Evolutionary conservation across 257 asterid species (phyloP), one percentile per base, ranked within the genome.

Genomic region (Jacaranda copaia): DNA sequence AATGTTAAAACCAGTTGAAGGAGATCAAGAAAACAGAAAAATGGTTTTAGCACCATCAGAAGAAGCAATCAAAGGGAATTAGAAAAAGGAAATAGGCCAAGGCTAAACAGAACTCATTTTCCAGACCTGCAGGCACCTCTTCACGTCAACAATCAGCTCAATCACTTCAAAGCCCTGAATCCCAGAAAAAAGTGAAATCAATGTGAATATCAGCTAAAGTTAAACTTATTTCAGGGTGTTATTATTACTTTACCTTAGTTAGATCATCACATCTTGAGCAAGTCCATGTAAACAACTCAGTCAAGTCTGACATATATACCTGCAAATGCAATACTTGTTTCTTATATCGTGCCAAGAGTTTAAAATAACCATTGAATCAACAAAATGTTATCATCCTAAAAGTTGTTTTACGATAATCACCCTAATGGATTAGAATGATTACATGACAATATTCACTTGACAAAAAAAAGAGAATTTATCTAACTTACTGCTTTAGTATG

Each of bases 141-240:
- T 87, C 63, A 96, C 96, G 60, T 96, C 99, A 70, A 96, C 96
- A 80, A 96, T 84, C 79, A 96, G 84, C 85, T 90, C 99, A 64
- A 92, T 85, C 69, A 96, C 84, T 85, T 96, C 97, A 86, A 96
- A 96, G 42, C 92, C 99, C 99, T 96, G 96, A 68, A 81, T 74
- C 49, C 77, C 78, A 63, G 60, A 35, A 62, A 39, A 64, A 62
- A 48, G 61, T 35, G 20, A 69, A 67, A n/a, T 69, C 45, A 64
- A 81, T 78, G 52, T 71, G 69, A 71, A 66, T 71, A 72, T 72
- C 46, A 71, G 74, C 76, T 20, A 59, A 73, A 46, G 18, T 55
- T 73, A 75, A 25, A 79, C 43, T 43, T 38, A 62, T 6, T 9
- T 14, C 12, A 36, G 62, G 11, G 35, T 11, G 20, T 75, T 11